Evolutionary conservation across 2,329 filamentous ascomycete species (phyloP).

Genomic region (Fusarium sp.): DNA sequence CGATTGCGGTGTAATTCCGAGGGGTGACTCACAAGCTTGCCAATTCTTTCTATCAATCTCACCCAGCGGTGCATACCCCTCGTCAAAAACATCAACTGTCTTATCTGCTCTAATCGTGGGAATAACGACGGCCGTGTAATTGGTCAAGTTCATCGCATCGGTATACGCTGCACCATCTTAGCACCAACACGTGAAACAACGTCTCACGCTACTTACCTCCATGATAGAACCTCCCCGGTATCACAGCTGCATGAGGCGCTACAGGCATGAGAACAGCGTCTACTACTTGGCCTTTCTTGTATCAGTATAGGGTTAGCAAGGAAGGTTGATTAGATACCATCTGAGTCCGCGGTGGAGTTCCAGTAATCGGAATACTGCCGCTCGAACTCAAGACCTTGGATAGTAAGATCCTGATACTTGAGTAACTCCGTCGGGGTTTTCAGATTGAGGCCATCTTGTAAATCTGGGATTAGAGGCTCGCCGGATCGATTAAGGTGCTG

Average conservation of each 20-base stretch:
- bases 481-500: conserved; percentile 63
- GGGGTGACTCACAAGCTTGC: conserved; percentile 56
- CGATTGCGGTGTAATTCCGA: background rate
- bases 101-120: conserved; percentile 66
- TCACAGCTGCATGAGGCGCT: conserved; percentile 60
- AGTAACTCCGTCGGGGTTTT: conserved; percentile 40
- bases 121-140: conserved; percentile 65
- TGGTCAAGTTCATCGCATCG: conserved; percentile 61
- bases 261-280: conserved; percentile 65
- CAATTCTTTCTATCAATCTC: conserved; percentile 56
- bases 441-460: conserved; percentile 47
- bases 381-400: conserved; percentile 65
- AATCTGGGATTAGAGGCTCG: conserved; percentile 60
- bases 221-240: conserved; percentile 57
- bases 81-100: conserved; percentile 55
- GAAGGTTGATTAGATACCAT: too few relatives aligned
- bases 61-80: conserved; percentile 52
- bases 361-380: conserved; percentile 72
- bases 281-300: too few relatives aligned
- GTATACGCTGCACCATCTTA: conserved; percentile 43
- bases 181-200: rapidly evolving
- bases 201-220: conserved; percentile 14
- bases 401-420: conserved; percentile 57
- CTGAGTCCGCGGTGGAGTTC: conserved; percentile 64
- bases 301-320: too few relatives aligned